A percentile compares a stretch with the other conserved stretches of the same genome.
Conservation (phyloP, 1,284 basidiomycete species). For the Naganishia sp. region DNA sequence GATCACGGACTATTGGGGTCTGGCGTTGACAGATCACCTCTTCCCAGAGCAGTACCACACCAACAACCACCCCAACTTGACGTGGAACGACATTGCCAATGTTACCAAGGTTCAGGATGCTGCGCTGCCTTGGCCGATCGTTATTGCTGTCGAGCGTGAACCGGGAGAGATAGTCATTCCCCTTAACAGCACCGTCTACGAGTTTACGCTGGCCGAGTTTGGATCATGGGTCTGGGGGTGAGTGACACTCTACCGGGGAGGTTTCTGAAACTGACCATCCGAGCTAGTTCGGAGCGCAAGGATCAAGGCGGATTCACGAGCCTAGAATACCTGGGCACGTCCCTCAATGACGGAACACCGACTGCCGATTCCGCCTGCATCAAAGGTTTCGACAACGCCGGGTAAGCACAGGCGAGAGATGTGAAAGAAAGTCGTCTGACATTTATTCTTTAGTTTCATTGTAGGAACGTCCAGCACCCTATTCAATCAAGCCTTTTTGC, state of each 20-base stretch:
- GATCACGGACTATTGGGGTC: slow-evolving; percentile 38
- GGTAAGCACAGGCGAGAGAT: slow-evolving; percentile 36
- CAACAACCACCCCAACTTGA: slow-evolving; percentile 48
- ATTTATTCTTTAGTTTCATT: slow-evolving; percentile 44
- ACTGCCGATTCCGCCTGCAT: slow-evolving; percentile 45
- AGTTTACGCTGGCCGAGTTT: slow-evolving; percentile 57
- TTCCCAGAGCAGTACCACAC: slow-evolving; percentile 48
- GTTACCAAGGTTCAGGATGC: slow-evolving; percentile 40
- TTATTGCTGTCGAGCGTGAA: slow-evolving; percentile 58
- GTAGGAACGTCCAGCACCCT: slow-evolving; percentile 55
- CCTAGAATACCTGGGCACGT: slow-evolving; percentile 51
- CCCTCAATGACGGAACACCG: slow-evolving; percentile 45
- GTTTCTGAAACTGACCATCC: background rate
- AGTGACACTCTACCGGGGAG: slow-evolving; percentile 16
- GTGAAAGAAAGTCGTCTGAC: background rate
- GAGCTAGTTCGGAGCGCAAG: slow-evolving; percentile 11
- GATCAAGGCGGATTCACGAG: slow-evolving; percentile 48
- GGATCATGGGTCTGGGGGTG: slow-evolving; percentile 55
- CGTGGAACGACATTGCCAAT: slow-evolving; percentile 42
- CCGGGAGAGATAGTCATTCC: slow-evolving; percentile 52
- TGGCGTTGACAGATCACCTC: slow-evolving; percentile 37
- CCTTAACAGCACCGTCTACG: slow-evolving; percentile 55
- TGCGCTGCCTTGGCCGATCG: slow-evolving; percentile 53
- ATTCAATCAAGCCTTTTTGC: slow-evolving; percentile 46
- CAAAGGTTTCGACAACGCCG: slow-evolving; percentile 53